Evolutionary conservation across 495 filamentous ascomycete species (phyloP).

Genomic region (Talaromyces adpressus): DNA sequence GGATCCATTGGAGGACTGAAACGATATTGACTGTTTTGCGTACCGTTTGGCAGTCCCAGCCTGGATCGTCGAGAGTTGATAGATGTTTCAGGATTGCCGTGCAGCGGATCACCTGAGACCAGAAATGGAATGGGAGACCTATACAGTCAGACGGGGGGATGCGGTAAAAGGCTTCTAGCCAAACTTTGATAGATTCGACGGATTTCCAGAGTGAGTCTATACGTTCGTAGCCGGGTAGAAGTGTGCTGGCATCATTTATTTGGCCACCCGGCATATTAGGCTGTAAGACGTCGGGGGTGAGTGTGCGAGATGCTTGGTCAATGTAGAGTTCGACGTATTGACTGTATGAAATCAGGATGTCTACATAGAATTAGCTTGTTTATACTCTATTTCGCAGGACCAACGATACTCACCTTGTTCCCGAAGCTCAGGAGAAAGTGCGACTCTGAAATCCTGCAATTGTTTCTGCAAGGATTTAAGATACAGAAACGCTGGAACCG

Average conservation of each 20-base stretch:
- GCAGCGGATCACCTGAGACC: constrained; percentile 28
- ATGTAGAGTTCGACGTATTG: constrained; percentile 34
- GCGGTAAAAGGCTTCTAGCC: constrained; percentile 25
- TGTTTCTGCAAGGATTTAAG: constrained; percentile 19
- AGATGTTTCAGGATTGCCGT: constrained; percentile 30
- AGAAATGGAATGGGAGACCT: constrained; percentile 28
- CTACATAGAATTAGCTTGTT: constrained; percentile 11
- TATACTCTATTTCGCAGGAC: too few species aligned
- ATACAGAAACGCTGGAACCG: constrained; percentile 18
- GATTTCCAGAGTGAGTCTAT: constrained; percentile 28
- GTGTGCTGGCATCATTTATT: background rate
- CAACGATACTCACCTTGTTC: constrained; percentile 14
- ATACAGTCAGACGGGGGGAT: constrained; percentile 17
- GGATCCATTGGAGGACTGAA: constrained; percentile 22
- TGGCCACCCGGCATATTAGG: constrained; percentile 10
- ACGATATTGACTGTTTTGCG: constrained; percentile 24
- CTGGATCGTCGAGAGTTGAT: constrained; percentile 30
- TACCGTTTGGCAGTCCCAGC: constrained; percentile 31
- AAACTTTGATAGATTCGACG: constrained; percentile 26
- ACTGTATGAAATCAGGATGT: constrained; percentile 21
- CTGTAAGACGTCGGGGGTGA: constrained; percentile 13
- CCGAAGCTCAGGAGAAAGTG: constrained; percentile 11
- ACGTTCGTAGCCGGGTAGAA: constrained; percentile 22
- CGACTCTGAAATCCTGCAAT: constrained; percentile 15
- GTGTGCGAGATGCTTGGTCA: constrained; percentile 21